Percentiles rank a stretch among this genome's conserved stretches.
Conservation (phyloP, 768 basidiomycete species). For the Amanita fuliginea region DNA sequence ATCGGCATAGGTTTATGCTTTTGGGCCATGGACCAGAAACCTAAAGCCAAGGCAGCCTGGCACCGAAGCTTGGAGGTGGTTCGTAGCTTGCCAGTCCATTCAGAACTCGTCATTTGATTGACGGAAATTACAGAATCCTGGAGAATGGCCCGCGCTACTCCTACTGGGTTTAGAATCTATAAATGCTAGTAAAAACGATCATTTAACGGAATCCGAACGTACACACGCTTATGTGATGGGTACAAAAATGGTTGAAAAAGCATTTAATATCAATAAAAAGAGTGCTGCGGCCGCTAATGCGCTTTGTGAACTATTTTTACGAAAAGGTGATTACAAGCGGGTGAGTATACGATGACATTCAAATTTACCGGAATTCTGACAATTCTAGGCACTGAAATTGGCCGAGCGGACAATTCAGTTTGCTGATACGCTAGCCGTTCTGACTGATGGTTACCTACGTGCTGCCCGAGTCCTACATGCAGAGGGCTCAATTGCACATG, state of each 20-base stretch:
- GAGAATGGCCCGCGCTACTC: slow-evolving; percentile 68
- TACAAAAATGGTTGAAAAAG: slow-evolving; percentile 60
- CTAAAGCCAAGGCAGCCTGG: slow-evolving; percentile 84
- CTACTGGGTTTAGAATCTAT: slow-evolving; percentile 80
- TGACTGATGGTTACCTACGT: slow-evolving; percentile 80
- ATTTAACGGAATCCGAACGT: slow-evolving; percentile 53
- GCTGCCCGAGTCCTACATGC: slow-evolving; percentile 76
- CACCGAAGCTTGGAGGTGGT: slow-evolving; percentile 80
- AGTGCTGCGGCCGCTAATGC: slow-evolving; percentile 80
- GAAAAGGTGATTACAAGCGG: slow-evolving; percentile 52
- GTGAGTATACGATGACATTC: slow-evolving; percentile 24
- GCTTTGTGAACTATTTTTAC: slow-evolving; percentile 67
- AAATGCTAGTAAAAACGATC: slow-evolving; percentile 71
- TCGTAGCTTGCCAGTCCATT: slow-evolving; percentile 18
- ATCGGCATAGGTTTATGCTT: slow-evolving; percentile 93
- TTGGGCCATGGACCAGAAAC: slow-evolving; percentile 80
- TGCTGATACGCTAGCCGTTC: slow-evolving; percentile 75
- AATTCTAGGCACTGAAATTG: slow-evolving; percentile 69
- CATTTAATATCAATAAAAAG: slow-evolving; percentile 72
- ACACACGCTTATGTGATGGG: slow-evolving; percentile 49
- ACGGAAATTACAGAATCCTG: slow-evolving; percentile 46
- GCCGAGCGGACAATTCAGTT: slow-evolving; percentile 93
- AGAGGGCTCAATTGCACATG: slow-evolving; percentile 51
- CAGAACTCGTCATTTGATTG: background rate
- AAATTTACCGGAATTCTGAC: background rate